Base-by-base conservation (phyloP, 2,329 filamentous ascomycete genomes). In the Macrophomina phaseolina region DNA sequence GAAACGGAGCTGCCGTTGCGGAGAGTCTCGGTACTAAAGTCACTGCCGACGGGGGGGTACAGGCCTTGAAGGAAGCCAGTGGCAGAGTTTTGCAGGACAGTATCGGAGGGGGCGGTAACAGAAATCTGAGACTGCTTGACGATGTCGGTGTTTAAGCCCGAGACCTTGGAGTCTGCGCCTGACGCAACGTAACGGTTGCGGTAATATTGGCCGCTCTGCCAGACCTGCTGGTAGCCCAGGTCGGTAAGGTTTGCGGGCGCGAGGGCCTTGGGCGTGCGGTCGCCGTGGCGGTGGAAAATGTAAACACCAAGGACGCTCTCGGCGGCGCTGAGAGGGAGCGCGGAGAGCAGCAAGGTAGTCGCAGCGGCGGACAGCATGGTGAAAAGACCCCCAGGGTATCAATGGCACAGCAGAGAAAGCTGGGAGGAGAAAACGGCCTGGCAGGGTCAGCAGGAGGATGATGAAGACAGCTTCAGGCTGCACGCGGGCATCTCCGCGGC, bases 221-320 rank as follows among this genome's bases (percentile, higher is more conserved):
- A 90, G 71, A 93, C 88, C 81, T 97, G 84, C 56, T 85, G 81
- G 75, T 94, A 93, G 38, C 94, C 94, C 62, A 97, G 85, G 68
- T 90, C 85, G 12, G 94, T 97, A 76, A 97, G 81, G 70, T 86
- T 85, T 34, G 91, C 88, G 12, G 91, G 90, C 53, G 88, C 83
- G 69, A 87, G 88, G 18, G 87, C 83, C 81, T 97, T 97, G 69
- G 92, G 81, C 0, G 93, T 94, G 66, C 94, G 89, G 79, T 97
- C 94, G 67, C 94, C 94, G 81, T 97, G 94, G 53, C 94, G 91
- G 72, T 92, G 89, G 83, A 96, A 97, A 79, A 97, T 89, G 79
- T 94, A 95, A 53, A 90, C 89, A 63, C 93, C 93, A 16, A 97
- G 84, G 34, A 95, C 84, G 0, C 89, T 91, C 81, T 96, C 91